phyloP scores from a whole-genome alignment of 371 early-diverging fungal genomes.

The Mortierella sp. region DNA sequence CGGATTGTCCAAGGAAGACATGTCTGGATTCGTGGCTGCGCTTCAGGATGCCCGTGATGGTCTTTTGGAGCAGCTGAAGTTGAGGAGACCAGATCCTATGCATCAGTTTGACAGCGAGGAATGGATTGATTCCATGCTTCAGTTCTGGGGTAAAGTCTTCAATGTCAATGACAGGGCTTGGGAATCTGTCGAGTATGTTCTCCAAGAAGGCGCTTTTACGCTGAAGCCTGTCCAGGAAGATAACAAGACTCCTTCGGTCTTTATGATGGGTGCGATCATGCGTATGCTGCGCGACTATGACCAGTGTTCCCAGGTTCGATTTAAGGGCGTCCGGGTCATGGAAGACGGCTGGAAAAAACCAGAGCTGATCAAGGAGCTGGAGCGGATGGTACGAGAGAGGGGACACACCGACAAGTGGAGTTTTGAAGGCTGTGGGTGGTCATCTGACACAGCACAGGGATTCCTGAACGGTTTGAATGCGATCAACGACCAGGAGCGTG shows the following conservation, averaged over 20 bases:
- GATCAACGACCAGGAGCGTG: conserved; percentile 4
- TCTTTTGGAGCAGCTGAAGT: conserved; percentile 20
- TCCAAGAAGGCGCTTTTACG: conserved; percentile 16
- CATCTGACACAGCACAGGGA: conserved; percentile 23
- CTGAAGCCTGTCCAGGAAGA: conserved; percentile 15
- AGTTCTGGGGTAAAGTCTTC: conserved; percentile 27
- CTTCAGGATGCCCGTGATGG: conserved; percentile 13
- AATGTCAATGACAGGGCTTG: conserved; percentile 6
- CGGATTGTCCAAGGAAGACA: conserved; percentile 15
- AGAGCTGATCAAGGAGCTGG: conserved; percentile 36
- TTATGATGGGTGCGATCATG: conserved; percentile 29
- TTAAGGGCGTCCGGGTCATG: conserved; percentile 19
- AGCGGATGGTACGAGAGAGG: conserved; percentile 34
- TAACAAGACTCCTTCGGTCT: conserved; percentile 5
- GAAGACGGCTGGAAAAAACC: conserved; percentile 41
- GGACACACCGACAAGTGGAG: conserved; percentile 33
- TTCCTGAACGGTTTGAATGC: conserved; percentile 26
- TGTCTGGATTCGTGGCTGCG: conserved; percentile 3
- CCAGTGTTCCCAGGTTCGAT: conserved; percentile 27
- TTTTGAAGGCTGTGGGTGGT: conserved; percentile 47
- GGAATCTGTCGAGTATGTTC: conserved; percentile 11
- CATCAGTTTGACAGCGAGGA: not conserved
- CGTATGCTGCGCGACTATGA: conserved; percentile 41
- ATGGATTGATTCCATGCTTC: conserved; percentile 28
- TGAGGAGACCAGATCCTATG: conserved; percentile 13